These are phyloP conservation scores for Scheffersomyces lignosus DNA, from an alignment of 805 yeast genomes.

Conservation along the genomic window DNA sequence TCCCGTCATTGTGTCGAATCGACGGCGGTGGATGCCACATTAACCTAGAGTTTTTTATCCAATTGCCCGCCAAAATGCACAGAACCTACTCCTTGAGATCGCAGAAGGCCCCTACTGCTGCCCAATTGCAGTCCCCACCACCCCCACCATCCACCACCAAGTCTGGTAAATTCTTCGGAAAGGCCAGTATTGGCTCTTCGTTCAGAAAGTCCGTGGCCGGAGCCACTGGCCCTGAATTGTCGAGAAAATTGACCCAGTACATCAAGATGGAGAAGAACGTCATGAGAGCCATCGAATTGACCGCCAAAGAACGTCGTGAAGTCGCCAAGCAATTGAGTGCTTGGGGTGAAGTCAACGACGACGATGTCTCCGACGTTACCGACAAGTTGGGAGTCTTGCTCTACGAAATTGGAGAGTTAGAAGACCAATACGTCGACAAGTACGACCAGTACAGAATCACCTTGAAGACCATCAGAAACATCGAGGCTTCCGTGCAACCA, in stretches of 20 bases:
- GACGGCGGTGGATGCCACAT: no score
- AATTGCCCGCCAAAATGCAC: conserved; percentile 85
- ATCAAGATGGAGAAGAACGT: conserved; percentile 83
- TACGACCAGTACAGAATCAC: conserved; percentile 86
- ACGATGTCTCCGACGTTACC: conserved; percentile 82
- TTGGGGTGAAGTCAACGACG: conserved; percentile 89
- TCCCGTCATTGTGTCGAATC: no score
- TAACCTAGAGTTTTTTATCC: no score
- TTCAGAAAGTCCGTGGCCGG: conserved; percentile 76
- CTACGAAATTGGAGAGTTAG: conserved; percentile 82
- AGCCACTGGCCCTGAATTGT: conserved; percentile 74
- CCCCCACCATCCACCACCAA: conserved; percentile 94
- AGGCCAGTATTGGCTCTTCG: conserved; percentile 61
- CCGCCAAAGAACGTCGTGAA: conserved; percentile 75
- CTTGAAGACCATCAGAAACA: conserved; percentile 76
- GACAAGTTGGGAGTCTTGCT: conserved; percentile 83
- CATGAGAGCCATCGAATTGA: conserved; percentile 74
- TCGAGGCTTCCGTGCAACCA: conserved; percentile 86
- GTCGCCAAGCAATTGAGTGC: conserved; percentile 79
- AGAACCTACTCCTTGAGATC: conserved; percentile 97
- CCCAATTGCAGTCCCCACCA: conserved; percentile 90
- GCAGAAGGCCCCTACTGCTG: conserved; percentile 94
- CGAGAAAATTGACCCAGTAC: conserved; percentile 70
- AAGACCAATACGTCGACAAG: conserved; percentile 82
- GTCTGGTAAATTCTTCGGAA: conserved; percentile 88